These are phyloP conservation scores for Onygenales sp. DNA, from an alignment of 2,329 filamentous ascomycete species.

Conservation along the genomic window DNA sequence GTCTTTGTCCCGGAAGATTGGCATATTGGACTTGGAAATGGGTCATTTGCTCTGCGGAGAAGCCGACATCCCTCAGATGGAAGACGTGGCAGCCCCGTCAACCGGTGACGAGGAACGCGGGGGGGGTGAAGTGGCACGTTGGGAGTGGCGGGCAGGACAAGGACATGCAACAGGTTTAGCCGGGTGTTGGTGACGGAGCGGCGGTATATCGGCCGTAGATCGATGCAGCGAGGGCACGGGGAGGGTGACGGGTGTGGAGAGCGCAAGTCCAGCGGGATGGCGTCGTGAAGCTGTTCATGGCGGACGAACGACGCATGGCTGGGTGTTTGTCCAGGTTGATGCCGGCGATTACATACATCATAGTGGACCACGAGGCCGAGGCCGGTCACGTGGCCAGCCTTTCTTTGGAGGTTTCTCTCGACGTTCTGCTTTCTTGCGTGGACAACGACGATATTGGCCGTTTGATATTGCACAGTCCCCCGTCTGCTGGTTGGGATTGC, in stretches of 20 bases:
- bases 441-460: background rate
- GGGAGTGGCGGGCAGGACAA: conserved; percentile 7
- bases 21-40: conserved; percentile 14
- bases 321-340: background rate
- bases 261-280: background rate
- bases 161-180: background rate
- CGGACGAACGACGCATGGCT: background rate
- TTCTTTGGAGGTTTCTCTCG: too few species aligned
- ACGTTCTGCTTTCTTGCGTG: too few species aligned
- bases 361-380: background rate
- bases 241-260: background rate
- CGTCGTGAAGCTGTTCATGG: background rate
- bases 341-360: conserved; percentile 2
- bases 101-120: conserved; percentile 2
- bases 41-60: conserved; percentile 2
- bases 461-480: background rate
- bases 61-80: background rate
- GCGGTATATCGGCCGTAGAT: background rate
- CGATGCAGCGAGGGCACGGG: background rate
- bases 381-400: background rate
- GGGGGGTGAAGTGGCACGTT: conserved; percentile 11
- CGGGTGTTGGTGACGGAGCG: background rate
- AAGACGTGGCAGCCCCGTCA: conserved; percentile 12
- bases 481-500: too few species aligned
- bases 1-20: conserved; percentile 22